These are phyloP conservation scores for Chenopodium suecicum DNA, from an alignment of 148 eudicot species.

Conservation along the genomic window DNA sequence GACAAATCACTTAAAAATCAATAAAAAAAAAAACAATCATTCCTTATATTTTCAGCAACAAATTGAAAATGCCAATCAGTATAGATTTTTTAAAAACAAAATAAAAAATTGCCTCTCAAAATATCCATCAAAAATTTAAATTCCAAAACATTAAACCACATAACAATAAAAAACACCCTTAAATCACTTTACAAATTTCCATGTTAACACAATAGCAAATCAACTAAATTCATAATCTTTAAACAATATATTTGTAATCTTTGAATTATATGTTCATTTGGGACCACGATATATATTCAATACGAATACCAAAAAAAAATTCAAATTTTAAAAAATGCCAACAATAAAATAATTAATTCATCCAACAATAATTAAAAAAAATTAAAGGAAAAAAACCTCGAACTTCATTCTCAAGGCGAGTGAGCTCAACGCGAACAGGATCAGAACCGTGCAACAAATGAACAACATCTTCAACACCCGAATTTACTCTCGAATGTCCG, in stretches of 20 bases:
- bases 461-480: slow-evolving; percentile 59
- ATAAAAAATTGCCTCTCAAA: too few species aligned
- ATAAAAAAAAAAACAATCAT: not conserved
- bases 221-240: too few species aligned
- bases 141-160: too few species aligned
- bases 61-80: not conserved
- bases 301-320: not conserved
- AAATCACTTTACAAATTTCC: too few species aligned
- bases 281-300: too few species aligned
- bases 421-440: slow-evolving; percentile 86
- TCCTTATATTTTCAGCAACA: not conserved
- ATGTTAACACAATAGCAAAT: too few species aligned
- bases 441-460: slow-evolving; percentile 80
- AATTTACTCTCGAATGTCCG: slow-evolving; percentile 43
- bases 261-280: too few species aligned
- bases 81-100: too few species aligned
- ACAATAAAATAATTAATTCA: not conserved
- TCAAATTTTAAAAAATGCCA: slow-evolving; percentile 15
- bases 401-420: slow-evolving; percentile 82
- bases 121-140: too few species aligned
- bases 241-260: too few species aligned
- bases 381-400: slow-evolving; percentile 48
- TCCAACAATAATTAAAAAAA: not conserved
- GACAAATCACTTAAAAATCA: too few species aligned
- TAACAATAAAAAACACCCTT: too few species aligned